A percentile compares a stretch with the other conserved stretches of the same genome.
Evolutionary conservation across 2,329 filamentous ascomycete genomes (phyloP).

Genomic region (Aspergillus neotritici): DNA sequence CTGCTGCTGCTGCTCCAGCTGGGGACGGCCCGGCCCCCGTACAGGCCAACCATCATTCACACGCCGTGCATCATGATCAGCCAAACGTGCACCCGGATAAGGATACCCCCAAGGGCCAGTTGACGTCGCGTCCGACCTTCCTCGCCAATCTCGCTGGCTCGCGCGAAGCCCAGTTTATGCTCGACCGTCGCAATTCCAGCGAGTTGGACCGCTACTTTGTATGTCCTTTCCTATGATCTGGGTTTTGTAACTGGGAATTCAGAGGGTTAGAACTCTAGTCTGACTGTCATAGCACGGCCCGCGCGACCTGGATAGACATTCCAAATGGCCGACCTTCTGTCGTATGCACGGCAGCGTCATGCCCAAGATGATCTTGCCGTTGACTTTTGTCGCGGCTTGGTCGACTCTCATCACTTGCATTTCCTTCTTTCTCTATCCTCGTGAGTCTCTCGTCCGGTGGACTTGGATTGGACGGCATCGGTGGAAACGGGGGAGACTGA

Average conservation of each 20-base stretch:
- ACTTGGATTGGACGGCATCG: too few species aligned
- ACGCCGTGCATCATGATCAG: slow-evolving; percentile 7
- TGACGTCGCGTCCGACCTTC: slow-evolving; percentile 32
- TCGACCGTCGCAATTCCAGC: slow-evolving; percentile 29
- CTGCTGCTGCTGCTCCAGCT: slow-evolving; percentile 8
- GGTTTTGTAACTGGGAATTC: neutral
- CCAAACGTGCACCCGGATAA: slow-evolving; percentile 13
- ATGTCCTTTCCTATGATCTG: slow-evolving; percentile 16
- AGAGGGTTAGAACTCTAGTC: slow-evolving; percentile 2
- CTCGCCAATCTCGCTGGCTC: slow-evolving; percentile 28
- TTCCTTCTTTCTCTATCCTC: slow-evolving; percentile 40
- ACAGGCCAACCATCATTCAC: slow-evolving; percentile 11
- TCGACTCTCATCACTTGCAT: slow-evolving; percentile 59
- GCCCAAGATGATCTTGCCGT: slow-evolving; percentile 67
- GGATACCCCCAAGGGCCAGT: slow-evolving; percentile 15
- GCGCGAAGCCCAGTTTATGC: slow-evolving; percentile 27
- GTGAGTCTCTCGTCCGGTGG: slow-evolving; percentile 20
- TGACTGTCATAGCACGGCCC: slow-evolving; percentile 40
- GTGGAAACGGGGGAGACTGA: neutral
- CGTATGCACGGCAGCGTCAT: slow-evolving; percentile 70
- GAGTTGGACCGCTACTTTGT: slow-evolving; percentile 60
- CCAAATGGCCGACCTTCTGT: slow-evolving; percentile 70
- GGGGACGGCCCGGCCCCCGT: slow-evolving; percentile 18
- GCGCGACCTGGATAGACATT: slow-evolving; percentile 65
- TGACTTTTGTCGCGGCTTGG: slow-evolving; percentile 60